Evolutionary conservation across 768 basidiomycete species (phyloP).

Genomic region (Termitomyces sp.): DNA sequence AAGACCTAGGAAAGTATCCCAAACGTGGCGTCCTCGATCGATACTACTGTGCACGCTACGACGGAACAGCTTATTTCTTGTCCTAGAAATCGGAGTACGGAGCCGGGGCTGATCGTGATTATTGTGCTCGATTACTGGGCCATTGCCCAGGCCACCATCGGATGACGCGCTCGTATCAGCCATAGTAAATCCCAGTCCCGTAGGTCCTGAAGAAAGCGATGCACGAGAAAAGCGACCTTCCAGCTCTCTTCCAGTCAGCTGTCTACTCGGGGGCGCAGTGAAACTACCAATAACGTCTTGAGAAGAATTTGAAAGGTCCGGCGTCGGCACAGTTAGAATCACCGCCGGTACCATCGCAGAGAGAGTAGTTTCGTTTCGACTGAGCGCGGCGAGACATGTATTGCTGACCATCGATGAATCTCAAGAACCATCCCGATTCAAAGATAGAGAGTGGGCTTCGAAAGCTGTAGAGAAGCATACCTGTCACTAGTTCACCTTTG

Average conservation of each 20-base stretch:
- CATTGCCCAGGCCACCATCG: background rate
- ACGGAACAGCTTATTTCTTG: conserved; percentile 5
- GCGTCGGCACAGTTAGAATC: conserved; percentile 12
- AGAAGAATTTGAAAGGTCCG: conserved; percentile 5
- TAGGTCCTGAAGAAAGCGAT: background rate
- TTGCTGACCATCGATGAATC: background rate
- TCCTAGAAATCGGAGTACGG: background rate
- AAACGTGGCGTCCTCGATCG: conserved; percentile 4
- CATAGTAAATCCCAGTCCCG: conserved; percentile 1
- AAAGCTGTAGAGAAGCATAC: background rate
- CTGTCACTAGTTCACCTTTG: background rate
- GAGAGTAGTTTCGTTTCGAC: background rate
- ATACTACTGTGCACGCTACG: background rate
- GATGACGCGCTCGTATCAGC: background rate
- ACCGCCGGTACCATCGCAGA: conserved; percentile 6
- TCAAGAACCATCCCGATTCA: background rate
- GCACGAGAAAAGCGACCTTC: background rate
- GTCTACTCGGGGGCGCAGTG: background rate
- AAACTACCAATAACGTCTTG: background rate
- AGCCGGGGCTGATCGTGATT: background rate
- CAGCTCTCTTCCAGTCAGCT: background rate
- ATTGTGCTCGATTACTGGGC: background rate
- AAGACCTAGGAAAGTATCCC: conserved; percentile 2
- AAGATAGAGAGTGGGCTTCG: background rate
- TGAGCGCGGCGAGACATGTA: background rate